These are phyloP conservation scores for Geranium incanum DNA, from an alignment of 441 rosid genomes.

Conservation along the genomic window DNA sequence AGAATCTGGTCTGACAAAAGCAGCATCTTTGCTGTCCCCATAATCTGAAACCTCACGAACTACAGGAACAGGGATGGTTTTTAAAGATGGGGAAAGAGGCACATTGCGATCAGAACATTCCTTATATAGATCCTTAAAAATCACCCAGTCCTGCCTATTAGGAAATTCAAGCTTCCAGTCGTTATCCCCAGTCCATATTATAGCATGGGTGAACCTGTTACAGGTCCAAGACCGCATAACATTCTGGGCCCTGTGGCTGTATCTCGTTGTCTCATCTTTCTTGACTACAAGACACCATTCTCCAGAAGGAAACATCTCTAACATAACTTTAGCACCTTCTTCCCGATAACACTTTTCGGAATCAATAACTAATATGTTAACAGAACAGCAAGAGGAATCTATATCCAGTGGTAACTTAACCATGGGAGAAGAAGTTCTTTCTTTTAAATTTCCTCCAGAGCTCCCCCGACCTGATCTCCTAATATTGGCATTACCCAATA, in stretches of 20 bases:
- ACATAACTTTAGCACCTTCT: constrained; percentile 43
- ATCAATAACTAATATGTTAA: constrained; percentile 45
- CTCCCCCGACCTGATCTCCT: constrained; percentile 37
- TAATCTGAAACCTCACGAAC: constrained; percentile 55
- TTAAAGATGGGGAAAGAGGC: constrained; percentile 29
- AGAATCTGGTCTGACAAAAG: constrained; percentile 44
- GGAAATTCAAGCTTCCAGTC: constrained; percentile 86
- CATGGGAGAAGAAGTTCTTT: constrained; percentile 21
- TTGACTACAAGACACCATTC: constrained; percentile 68
- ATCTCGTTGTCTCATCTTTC: constrained; percentile 44
- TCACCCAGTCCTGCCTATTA: constrained; percentile 56
- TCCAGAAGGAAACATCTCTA: constrained; percentile 49
- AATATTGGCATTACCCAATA: constrained; percentile 38
- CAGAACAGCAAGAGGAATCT: constrained; percentile 51
- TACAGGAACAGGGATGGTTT: constrained; percentile 78
- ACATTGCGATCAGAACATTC: constrained; percentile 66
- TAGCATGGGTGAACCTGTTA: constrained; percentile 60
- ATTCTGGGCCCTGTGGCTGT: constrained; percentile 42
- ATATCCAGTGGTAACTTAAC: constrained; percentile 27
- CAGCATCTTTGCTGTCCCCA: constrained; percentile 23
- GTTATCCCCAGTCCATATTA: constrained; percentile 63
- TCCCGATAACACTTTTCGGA: constrained; percentile 69
- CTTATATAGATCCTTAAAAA: constrained; percentile 78
- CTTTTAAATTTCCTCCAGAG: constrained; percentile 28
- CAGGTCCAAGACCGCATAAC: constrained; percentile 50